Base-by-base conservation (phyloP, 306 rosid species). In the Leucaena leucocephala region DNA sequence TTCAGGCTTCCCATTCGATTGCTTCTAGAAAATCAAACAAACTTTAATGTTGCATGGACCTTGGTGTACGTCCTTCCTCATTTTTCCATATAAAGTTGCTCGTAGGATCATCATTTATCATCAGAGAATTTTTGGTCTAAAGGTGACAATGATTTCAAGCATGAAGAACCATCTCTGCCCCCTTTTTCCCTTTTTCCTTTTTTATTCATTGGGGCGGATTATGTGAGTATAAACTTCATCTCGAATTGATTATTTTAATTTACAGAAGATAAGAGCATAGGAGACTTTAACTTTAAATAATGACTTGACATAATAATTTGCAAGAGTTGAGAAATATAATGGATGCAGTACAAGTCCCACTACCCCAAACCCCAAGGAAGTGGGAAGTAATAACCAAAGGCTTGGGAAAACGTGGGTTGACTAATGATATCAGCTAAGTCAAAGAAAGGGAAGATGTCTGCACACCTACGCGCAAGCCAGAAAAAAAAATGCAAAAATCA, bases 371-470 rank as follows among this genome's bases (percentile, higher is more conserved):
- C 55, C 66, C 64, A 19, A 71, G 82, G 70, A 79, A 35, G 71
- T 48, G 77, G 84, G 48, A 70, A 43, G 62, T 2, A 8, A 81
- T 54, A 74, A 69, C 50, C 43, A 77, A 72, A 8, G 64, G 57
- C 13, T 62, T 46, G 4, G 58, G 70, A 85, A 78, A 78, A 76
- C 74, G 84, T 76, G 71, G 78, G 19, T 76, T 79, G 88, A 76
- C 54, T 36, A 82, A 80, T 40, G 4, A 58, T 58, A 72, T 76
- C 7, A 50, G 63, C 52, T 13, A 74, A 44, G 78, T 85, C 72
- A 76, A 76, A 85, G 79, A 76, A 9, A 58, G 15, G 83, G 49
- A 61, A 58, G 34, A 80, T 67, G 17, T 76, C 76, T 76, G 84
- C 77, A 79, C 82, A 80, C 80, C 61, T 21, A 48, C 21, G 7